Conservation (phyloP, 176 grass and related monocot species). For the Leersia perrieri region DNA sequence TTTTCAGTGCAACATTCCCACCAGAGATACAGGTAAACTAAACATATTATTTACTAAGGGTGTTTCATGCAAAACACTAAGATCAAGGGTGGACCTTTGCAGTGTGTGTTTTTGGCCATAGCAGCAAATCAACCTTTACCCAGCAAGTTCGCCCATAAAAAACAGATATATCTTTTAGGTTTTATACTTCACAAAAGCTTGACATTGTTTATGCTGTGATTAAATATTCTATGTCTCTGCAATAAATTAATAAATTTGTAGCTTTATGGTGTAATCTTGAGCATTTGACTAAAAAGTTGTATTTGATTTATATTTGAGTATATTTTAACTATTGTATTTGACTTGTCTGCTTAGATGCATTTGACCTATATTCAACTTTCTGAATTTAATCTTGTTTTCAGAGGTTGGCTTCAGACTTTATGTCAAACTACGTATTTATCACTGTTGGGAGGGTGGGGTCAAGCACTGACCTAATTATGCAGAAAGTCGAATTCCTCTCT, state of each 20-base stretch:
- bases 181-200: neutral
- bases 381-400: slow-evolving; percentile 26
- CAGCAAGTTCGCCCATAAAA: neutral
- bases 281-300: no score
- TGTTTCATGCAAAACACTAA: neutral
- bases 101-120: neutral
- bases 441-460: slow-evolving; percentile 80
- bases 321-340: slow-evolving; percentile 1
- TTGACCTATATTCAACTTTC: neutral
- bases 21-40: slow-evolving; percentile 62
- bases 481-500: slow-evolving; percentile 69
- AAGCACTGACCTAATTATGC: slow-evolving; percentile 76
- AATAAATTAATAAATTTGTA: neutral
- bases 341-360: neutral
- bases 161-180: neutral
- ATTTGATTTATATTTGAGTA: neutral
- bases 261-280: no score
- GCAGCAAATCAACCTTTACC: neutral
- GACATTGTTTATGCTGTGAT: neutral
- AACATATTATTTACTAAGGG: neutral
- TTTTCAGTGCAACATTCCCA: slow-evolving; percentile 95
- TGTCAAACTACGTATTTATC: slow-evolving; percentile 83
- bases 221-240: neutral
- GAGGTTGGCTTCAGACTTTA: slow-evolving; percentile 67
- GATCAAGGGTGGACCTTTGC: neutral